A percentile compares a stretch with the other conserved stretches of the same genome.
These are phyloP conservation scores for Syzygium oleosum DNA, from an alignment of 345 rosid species.

Conservation along the genomic window DNA sequence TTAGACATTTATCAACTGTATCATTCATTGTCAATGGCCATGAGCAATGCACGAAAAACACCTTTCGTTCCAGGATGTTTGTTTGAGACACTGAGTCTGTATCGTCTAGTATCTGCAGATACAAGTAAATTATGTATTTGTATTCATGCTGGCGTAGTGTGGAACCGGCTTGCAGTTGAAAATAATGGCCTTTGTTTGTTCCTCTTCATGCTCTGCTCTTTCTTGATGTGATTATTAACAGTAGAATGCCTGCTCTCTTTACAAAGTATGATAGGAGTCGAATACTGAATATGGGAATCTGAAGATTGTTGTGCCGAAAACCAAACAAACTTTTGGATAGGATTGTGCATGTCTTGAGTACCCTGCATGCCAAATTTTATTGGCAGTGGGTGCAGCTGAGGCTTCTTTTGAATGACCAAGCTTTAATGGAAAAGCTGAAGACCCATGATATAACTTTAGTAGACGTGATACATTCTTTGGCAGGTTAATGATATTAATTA, in stretches of 20 bases:
- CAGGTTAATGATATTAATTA: too few species aligned
- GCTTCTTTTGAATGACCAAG: too few species aligned
- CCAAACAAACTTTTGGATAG: too few species aligned
- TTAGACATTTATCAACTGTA: constrained; percentile 73
- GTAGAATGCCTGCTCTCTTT: constrained; percentile 13
- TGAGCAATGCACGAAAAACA: constrained; percentile 64
- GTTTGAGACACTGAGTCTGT: constrained; percentile 76
- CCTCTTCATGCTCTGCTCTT: constrained; percentile 91
- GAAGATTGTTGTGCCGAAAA: too few species aligned
- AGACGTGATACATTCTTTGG: too few species aligned
- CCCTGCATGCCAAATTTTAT: too few species aligned
- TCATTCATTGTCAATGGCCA: constrained; percentile 60
- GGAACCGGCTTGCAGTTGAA: constrained; percentile 63
- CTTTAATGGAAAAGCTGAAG: too few species aligned
- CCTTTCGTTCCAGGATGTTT: constrained; percentile 75
- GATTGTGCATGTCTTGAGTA: too few species aligned
- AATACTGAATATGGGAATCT: too few species aligned
- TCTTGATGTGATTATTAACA: constrained; percentile 74
- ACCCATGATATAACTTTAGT: too few species aligned
- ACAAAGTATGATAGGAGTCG: too few species aligned
- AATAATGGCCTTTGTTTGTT: constrained; percentile 46
- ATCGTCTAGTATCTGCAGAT: constrained; percentile 72
- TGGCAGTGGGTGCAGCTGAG: too few species aligned
- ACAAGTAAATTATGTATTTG: constrained; percentile 74
- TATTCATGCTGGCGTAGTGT: constrained; percentile 47